These are phyloP conservation scores for Daldinia bambusicola DNA, from an alignment of 495 filamentous ascomycete species.

Conservation along the genomic window DNA sequence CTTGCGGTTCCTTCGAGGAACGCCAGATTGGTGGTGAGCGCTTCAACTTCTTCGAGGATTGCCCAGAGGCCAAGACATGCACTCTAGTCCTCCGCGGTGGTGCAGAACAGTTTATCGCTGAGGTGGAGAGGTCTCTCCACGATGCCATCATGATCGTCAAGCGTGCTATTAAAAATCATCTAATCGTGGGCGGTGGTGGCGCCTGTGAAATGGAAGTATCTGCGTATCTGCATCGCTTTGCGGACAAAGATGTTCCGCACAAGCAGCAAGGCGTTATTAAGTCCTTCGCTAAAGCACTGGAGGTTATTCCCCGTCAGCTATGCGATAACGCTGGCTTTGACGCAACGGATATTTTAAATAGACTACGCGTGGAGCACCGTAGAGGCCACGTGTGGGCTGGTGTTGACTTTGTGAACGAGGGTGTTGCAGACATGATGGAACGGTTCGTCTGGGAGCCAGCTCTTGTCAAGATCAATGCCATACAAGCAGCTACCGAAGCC, in stretches of 20 bases:
- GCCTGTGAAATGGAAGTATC: conserved; percentile 97
- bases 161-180: conserved; percentile 90
- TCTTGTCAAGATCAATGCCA: conserved; percentile 95
- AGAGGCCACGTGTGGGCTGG: conserved; percentile 93
- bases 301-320: conserved; percentile 94
- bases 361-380: conserved; percentile 91
- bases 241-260: conserved; percentile 89
- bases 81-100: conserved; percentile 94
- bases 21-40: conserved; percentile 96
- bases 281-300: conserved; percentile 95
- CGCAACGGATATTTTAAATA: conserved; percentile 95
- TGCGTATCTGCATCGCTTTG: conserved; percentile 88
- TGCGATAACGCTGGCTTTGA: conserved; percentile 99
- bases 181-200: conserved; percentile 94
- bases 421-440: conserved; percentile 89
- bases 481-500: conserved; percentile 95
- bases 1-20: conserved; percentile 92
- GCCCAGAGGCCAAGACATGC: conserved; percentile 94
- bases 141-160: conserved; percentile 99
- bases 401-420: conserved; percentile 93
- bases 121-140: conserved; percentile 95
- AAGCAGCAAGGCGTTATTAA: conserved; percentile 99
- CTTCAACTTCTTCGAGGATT: conserved; percentile 98
- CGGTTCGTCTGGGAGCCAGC: conserved; percentile 97
- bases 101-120: conserved; percentile 98